Conservation (phyloP, 2,329 filamentous ascomycete species). For the Scedosporium minutisporum region DNA sequence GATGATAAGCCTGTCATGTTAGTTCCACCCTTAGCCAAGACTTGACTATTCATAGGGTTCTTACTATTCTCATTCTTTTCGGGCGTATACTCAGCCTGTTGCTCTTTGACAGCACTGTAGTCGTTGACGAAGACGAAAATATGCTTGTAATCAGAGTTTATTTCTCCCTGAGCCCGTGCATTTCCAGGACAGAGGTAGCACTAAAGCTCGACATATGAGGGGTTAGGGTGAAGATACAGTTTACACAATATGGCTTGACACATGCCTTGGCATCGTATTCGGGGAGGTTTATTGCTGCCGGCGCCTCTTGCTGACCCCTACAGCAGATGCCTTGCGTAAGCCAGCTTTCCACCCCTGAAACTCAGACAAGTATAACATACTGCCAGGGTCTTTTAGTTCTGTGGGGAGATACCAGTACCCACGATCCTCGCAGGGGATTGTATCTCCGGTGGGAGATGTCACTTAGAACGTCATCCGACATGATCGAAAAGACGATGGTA, state of each 20-base stretch:
- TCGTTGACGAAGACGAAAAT: conserved; percentile 97
- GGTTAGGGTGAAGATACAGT: background rate
- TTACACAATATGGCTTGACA: background rate
- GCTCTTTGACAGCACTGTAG: conserved; percentile 92
- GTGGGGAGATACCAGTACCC: conserved; percentile 92
- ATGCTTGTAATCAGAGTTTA: conserved; percentile 74
- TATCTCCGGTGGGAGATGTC: conserved; percentile 95
- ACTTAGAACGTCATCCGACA: conserved; percentile 72
- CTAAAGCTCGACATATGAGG: conserved; percentile 25
- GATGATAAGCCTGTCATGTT: conserved; percentile 54
- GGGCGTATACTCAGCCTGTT: conserved; percentile 67
- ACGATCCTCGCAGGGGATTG: conserved; percentile 82
- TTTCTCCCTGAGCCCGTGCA: conserved; percentile 73
- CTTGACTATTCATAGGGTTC: no score
- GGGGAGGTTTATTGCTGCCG: conserved; percentile 60
- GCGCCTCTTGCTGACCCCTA: conserved; percentile 65
- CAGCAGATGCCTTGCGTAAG: background rate
- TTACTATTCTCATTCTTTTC: conserved; percentile 23
- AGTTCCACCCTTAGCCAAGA: background rate
- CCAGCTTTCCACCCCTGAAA: background rate
- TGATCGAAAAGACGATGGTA: conserved; percentile 23
- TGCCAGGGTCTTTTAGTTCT: conserved; percentile 97
- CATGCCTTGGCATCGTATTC: conserved; percentile 66
- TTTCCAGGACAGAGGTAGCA: conserved; percentile 96
- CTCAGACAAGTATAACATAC: conserved; percentile 42